Evolutionary conservation across 2,329 filamentous ascomycete species (phyloP).

Genomic region (Clarireedia hainanense): DNA sequence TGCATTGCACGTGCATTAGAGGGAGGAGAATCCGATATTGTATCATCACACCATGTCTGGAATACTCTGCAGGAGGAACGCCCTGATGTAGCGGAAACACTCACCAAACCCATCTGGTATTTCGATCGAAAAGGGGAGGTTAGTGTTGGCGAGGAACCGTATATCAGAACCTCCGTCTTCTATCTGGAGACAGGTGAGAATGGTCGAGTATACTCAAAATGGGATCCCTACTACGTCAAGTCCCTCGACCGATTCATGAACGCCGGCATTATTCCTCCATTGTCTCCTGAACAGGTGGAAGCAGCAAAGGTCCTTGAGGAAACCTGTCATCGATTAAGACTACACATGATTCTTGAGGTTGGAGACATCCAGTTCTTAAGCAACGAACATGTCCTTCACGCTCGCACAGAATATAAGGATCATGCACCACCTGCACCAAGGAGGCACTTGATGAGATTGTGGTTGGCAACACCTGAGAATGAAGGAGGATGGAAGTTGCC

Average conservation of each 20-base stretch:
- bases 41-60: constrained; percentile 72
- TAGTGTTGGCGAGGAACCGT: constrained; percentile 65
- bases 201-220: constrained; percentile 71
- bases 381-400: constrained; percentile 75
- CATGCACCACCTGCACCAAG: constrained; percentile 59
- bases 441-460: constrained; percentile 74
- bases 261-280: constrained; percentile 61
- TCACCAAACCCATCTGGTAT: constrained; percentile 79
- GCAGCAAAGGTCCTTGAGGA: constrained; percentile 66
- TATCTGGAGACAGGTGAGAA: constrained; percentile 65
- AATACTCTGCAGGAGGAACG: constrained; percentile 68
- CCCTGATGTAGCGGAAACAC: constrained; percentile 67
- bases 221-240: constrained; percentile 82
- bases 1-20: constrained; percentile 72
- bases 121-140: constrained; percentile 87
- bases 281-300: constrained; percentile 60
- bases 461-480: constrained; percentile 72
- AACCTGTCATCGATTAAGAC: constrained; percentile 61
- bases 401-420: constrained; percentile 72
- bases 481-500: constrained; percentile 84
- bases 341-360: constrained; percentile 82
- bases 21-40: constrained; percentile 78
- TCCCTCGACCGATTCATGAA: constrained; percentile 69
- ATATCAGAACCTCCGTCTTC: constrained; percentile 63
- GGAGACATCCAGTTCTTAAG: constrained; percentile 84